These are phyloP conservation scores for Cystobasidium slooffiae DNA, from an alignment of 1,284 basidiomycete species.

Conservation along the genomic window DNA sequence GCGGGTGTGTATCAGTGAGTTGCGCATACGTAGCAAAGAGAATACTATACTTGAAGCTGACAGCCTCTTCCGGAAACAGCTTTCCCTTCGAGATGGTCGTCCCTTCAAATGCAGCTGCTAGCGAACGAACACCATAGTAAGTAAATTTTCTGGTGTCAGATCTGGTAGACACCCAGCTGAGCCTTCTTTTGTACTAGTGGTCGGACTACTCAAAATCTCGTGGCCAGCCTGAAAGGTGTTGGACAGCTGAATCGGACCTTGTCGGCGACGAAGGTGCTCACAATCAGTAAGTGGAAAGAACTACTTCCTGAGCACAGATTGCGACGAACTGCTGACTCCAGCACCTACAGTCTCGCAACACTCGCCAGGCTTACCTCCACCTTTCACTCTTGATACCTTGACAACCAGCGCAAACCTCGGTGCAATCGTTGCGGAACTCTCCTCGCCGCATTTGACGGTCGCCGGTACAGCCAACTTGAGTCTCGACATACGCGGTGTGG, in stretches of 20 bases:
- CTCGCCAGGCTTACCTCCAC: slow-evolving; percentile 11
- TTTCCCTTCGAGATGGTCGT: slow-evolving; percentile 34
- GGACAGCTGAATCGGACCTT: slow-evolving; percentile 10
- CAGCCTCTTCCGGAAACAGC: background rate
- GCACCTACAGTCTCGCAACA: slow-evolving; percentile 13
- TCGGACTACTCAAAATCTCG: slow-evolving; percentile 9
- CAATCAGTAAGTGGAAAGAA: slow-evolving; percentile 6
- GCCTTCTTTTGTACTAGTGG: slow-evolving; percentile 9
- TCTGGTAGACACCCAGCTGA: background rate
- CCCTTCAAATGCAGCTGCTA: slow-evolving; percentile 26
- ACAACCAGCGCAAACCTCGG: slow-evolving; percentile 10
- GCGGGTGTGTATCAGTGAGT: slow-evolving; percentile 21
- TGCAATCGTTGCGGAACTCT: slow-evolving; percentile 21
- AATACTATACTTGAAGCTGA: background rate
- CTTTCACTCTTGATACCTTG: slow-evolving; percentile 18
- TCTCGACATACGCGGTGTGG: slow-evolving; percentile 4
- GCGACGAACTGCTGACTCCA: background rate
- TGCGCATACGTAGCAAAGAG: background rate
- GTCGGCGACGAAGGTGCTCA: slow-evolving; percentile 4
- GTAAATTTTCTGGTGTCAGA: background rate
- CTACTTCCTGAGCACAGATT: too few relatives aligned
- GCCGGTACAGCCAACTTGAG: slow-evolving; percentile 12
- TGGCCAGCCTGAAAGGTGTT: slow-evolving; percentile 16
- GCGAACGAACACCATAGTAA: slow-evolving; percentile 17
- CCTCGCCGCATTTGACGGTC: slow-evolving; percentile 15